Conservation (phyloP, 495 filamentous ascomycete species). For the Pseudevernia furfuracea region DNA sequence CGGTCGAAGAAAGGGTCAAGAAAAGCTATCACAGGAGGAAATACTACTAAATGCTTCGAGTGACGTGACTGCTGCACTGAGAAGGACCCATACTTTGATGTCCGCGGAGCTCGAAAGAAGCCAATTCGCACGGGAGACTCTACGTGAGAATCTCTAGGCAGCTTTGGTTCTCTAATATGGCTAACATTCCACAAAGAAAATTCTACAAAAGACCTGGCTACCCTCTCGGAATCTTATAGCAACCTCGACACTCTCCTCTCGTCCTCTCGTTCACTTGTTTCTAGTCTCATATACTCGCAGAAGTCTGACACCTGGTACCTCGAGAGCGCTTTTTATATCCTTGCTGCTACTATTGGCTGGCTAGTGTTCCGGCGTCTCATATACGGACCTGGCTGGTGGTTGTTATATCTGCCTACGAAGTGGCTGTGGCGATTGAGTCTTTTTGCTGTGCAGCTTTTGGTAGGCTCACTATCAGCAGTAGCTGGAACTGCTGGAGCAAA, state of each 20-base stretch:
- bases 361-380: constrained; percentile 73
- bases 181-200: constrained; percentile 37
- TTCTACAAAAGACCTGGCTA: constrained; percentile 70
- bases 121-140: constrained; percentile 79
- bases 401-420: constrained; percentile 72
- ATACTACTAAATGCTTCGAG: constrained; percentile 61
- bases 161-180: neutral
- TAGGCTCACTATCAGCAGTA: constrained; percentile 34
- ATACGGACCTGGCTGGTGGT: constrained; percentile 85
- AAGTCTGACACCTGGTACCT: constrained; percentile 98
- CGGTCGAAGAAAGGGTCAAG: constrained; percentile 33
- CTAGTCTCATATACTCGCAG: constrained; percentile 71
- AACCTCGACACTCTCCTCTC: constrained; percentile 68
- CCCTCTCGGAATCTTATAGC: constrained; percentile 71
- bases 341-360: constrained; percentile 72
- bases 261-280: constrained; percentile 64
- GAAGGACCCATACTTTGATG: constrained; percentile 79
- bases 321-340: constrained; percentile 74
- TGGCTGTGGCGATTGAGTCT: constrained; percentile 47
- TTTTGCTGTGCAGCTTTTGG: constrained; percentile 28
- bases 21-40: constrained; percentile 56
- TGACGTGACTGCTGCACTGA: constrained; percentile 77
- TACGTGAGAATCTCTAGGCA: constrained; percentile 38
- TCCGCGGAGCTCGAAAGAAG: constrained; percentile 72
- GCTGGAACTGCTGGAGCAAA: constrained; percentile 34